Conservation (phyloP, 2,329 filamentous ascomycete genomes). For the Alternaria triticimaculans region DNA sequence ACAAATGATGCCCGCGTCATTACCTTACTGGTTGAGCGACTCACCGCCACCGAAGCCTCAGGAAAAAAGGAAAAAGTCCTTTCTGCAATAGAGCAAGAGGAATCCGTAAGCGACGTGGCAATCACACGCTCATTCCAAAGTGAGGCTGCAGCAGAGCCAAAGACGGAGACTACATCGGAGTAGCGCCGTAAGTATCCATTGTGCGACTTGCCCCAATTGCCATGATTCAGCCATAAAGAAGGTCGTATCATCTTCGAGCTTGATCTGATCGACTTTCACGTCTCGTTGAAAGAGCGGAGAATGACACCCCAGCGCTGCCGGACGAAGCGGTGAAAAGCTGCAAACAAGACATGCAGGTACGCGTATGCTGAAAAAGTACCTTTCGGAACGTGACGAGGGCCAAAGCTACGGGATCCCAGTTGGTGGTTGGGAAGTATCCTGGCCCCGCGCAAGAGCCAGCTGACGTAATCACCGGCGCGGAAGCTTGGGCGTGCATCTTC, state of each 20-base stretch:
- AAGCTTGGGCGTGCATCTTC: neutral
- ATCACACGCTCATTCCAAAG: slow-evolving; percentile 2
- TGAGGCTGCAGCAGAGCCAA: slow-evolving; percentile 9
- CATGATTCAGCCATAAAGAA: slow-evolving; percentile 20
- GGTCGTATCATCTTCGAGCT: slow-evolving; percentile 11
- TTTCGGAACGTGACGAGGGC: neutral
- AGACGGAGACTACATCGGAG: neutral
- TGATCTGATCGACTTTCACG: slow-evolving; percentile 12
- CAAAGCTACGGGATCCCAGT: neutral
- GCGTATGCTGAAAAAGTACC: neutral
- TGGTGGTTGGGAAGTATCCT: neutral
- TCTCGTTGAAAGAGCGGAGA: slow-evolving; percentile 10
- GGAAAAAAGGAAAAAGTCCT: neutral
- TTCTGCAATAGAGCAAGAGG: neutral
- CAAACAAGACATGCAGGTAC: slow-evolving; percentile 1
- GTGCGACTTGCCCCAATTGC: slow-evolving; percentile 16
- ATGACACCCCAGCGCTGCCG: neutral
- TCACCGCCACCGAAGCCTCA: slow-evolving; percentile 4
- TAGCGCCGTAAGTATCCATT: slow-evolving; percentile 21
- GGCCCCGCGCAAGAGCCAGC: neutral
- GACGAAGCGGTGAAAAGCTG: neutral
- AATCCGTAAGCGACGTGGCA: neutral
- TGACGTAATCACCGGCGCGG: neutral
- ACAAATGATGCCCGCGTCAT: neutral
- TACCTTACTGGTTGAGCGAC: neutral